A percentile compares a stretch with the other conserved stretches of the same genome.
Evolutionary conservation across 805 yeast genomes (phyloP).

Genomic region (Ogataea thermomethanolica): DNA sequence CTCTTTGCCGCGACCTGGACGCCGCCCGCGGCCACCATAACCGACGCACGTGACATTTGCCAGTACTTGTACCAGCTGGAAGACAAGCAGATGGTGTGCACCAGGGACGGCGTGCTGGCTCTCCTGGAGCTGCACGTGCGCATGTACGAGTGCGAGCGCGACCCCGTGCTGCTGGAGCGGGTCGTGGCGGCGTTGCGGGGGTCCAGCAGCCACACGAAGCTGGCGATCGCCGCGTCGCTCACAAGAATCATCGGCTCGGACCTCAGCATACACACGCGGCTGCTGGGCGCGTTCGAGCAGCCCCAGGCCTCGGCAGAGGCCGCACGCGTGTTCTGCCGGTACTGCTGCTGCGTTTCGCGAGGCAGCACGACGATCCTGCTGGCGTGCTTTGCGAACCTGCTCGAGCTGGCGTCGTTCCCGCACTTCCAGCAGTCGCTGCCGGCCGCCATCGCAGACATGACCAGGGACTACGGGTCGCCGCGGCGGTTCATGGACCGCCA

Average conservation of each 20-base stretch:
- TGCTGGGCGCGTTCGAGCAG: conserved; percentile 30
- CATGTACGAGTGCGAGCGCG: conserved; percentile 25
- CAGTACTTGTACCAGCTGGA: conserved; percentile 43
- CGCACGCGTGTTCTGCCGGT: conserved; percentile 37
- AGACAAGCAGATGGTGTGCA: conserved; percentile 38
- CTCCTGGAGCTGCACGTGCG: conserved; percentile 34
- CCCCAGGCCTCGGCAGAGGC: conserved; percentile 29
- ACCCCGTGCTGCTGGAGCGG: background rate
- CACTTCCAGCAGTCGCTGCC: conserved; percentile 33
- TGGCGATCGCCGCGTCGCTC: conserved; percentile 20
- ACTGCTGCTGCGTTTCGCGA: conserved; percentile 33
- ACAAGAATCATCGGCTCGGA: conserved; percentile 10
- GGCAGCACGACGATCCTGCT: conserved; percentile 32
- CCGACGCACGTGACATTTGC: conserved; percentile 38
- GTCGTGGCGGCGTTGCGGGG: conserved; percentile 11
- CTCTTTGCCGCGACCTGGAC: conserved; percentile 18
- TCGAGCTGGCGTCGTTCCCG: conserved; percentile 37
- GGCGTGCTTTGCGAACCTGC: conserved; percentile 38
- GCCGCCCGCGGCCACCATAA: background rate
- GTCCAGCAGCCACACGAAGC: conserved; percentile 23
- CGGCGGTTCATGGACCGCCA: conserved; percentile 30
- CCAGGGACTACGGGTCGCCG: conserved; percentile 16
- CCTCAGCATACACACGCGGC: conserved; percentile 29
- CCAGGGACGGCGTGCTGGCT: conserved; percentile 33
- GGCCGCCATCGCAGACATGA: conserved; percentile 27